Evolutionary conservation across 305 asterid genomes (phyloP), one percentile per base, ranked within the genome.

Genomic region (Solanum hybrid): DNA sequence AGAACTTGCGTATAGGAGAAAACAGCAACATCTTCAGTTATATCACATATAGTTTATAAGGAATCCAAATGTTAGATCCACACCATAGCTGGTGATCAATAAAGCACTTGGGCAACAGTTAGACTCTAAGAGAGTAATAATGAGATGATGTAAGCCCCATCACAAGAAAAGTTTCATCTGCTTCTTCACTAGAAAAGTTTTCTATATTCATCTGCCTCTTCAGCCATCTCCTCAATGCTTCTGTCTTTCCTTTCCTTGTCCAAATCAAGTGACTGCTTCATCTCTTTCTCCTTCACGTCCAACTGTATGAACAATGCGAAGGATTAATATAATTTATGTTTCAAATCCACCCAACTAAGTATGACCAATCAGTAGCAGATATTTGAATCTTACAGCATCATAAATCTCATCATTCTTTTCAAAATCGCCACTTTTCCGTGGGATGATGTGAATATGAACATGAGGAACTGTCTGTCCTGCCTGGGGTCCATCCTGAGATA

Each of bases 391-490:
- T 85, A 85, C 88, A 85, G 98, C 99, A 90, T 97, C 97, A 68
- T 97, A 97, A 79, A 97, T 97, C 92, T 97, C 97, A 87, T 97
- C 99, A n/a, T 97, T 97, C 26, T 95, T 95, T 92, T 96, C 96
- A 87, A 97, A 97, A 92, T 97, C 98, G 4, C 96, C 97, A 90
- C 90, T 57, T 94, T 93, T 97, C 87, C 98, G 98, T 0, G 99
- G 99, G 86, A 97, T 92, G 92, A 96, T 91, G 95, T 97, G 99
- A 86, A 97, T 92, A 91, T 97, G 99, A 89, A 97, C 98, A 79
- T 97, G 99, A 37, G 99, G 95, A 86, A 97, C 97, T 5, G 97
- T 94, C 93, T 97, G 99, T 79, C 99, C 98, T 37, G 99, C 98
- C 90, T 95, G 96, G 10, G 98, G 98, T 12, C 99, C 99, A 91